These are phyloP conservation scores for Zoysia matrella DNA, from an alignment of 202 grass and related monocot species.

Conservation along the genomic window DNA sequence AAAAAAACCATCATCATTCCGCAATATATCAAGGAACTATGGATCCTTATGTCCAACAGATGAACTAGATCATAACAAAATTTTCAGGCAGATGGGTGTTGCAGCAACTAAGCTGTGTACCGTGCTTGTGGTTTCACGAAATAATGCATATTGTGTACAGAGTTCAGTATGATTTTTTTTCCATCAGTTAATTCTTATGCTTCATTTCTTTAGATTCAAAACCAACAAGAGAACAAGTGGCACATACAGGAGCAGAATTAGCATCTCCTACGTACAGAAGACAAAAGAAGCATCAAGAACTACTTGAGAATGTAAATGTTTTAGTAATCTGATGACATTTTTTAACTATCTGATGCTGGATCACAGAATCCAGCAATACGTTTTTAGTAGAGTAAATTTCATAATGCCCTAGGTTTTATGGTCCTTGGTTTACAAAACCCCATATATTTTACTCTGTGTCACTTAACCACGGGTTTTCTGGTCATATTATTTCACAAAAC, in stretches of 20 bases:
- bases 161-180: neutral
- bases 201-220: constrained; percentile 9
- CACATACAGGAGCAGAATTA: constrained; percentile 1
- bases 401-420: too few species aligned
- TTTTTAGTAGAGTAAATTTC: too few species aligned
- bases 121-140: neutral
- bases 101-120: neutral
- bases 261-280: neutral
- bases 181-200: neutral
- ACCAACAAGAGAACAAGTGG: neutral
- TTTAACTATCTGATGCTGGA: neutral
- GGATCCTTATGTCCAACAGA: neutral
- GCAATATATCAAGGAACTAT: neutral
- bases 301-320: neutral
- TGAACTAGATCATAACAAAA: constrained; percentile 3
- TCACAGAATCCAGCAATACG: neutral
- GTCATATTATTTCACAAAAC: too few species aligned
- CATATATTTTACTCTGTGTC: too few species aligned
- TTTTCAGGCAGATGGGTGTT: constrained; percentile 3
- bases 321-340: neutral
- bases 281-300: too few species aligned
- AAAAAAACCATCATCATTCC: neutral
- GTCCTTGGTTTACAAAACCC: too few species aligned
- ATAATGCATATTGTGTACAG: too few species aligned
- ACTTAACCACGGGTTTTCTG: too few species aligned